Percentiles rank a stretch among this genome's conserved stretches.
phyloP scores from a whole-genome alignment of 345 rosid species.

The Arabis alpina region DNA sequence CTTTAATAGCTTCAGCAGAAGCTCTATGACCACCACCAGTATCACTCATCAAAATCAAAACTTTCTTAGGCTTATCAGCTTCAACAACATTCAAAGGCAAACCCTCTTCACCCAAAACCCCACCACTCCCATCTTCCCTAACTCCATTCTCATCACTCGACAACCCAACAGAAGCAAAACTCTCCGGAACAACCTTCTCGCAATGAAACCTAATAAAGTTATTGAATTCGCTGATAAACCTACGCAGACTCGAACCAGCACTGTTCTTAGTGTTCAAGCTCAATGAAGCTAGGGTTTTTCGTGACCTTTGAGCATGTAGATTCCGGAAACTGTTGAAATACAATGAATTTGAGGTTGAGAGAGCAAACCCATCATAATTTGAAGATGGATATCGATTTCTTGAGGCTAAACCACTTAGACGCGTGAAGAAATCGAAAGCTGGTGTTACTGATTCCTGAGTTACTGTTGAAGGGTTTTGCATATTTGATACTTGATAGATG shows the following conservation, averaged over 20 bases:
- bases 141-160: conserved; percentile 56
- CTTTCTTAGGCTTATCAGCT: conserved; percentile 67
- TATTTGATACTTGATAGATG: conserved; percentile 30
- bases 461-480: conserved; percentile 71
- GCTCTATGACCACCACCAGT: conserved; percentile 99
- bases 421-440: conserved; percentile 54
- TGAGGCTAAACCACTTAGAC: conserved; percentile 56
- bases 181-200: conserved; percentile 76
- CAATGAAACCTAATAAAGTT: conserved; percentile 67
- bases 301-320: conserved; percentile 39
- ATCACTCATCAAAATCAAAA: conserved; percentile 97
- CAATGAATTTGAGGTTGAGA: conserved; percentile 58
- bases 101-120: conserved; percentile 63
- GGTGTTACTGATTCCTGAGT: conserved; percentile 61
- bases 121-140: conserved; percentile 51
- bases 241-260: conserved; percentile 48
- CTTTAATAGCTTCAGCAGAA: conserved; percentile 95
- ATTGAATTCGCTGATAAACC: conserved; percentile 67
- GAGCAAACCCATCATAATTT: conserved; percentile 55
- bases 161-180: conserved; percentile 71
- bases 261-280: conserved; percentile 54
- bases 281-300: conserved; percentile 56
- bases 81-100: conserved; percentile 57
- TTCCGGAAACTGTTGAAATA: conserved; percentile 49
- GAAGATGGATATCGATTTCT: conserved; percentile 43